Evolutionary conservation across 1,284 basidiomycete species (phyloP), one percentile per base, ranked within the genome.

Genomic region (Trichosporon coremiiforme): DNA sequence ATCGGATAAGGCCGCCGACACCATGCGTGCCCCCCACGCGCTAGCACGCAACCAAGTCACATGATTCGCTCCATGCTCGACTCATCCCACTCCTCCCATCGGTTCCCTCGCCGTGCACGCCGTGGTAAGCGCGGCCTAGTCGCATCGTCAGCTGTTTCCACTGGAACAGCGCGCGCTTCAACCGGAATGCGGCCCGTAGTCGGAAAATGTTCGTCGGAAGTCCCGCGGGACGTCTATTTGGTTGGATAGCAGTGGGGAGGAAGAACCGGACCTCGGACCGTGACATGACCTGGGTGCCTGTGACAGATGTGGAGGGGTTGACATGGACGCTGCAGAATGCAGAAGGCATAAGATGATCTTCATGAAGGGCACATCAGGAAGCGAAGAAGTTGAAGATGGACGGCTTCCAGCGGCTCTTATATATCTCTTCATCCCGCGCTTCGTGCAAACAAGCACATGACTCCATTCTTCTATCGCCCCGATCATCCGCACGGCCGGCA

Each of bases 51-150:
- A n/a, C 41, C 41, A 17, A n/a, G 41, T 45, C 41, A 45, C 41
- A 45, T 45, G 41, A 45, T 45, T 45, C 41, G 41, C 12, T 15
- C 41, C 9, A 38, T 13, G 36, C 33, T 35, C 33, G 33, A 35
- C 33, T 35, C 33, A 41, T 12, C 38, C 12, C 38, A 13, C 12
- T 17, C 12, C 38, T 50, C 5, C n/a, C 13, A 25, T 53, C 50
- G 50, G 50, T 25, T 53, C 25, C 20, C 20, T 53, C 50, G 50
- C 50, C 50, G 50, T 53, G 20, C 20, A 53, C 50, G 50, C 50
- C 50, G 50, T 12, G 20, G 12, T 45, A 8, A 12, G 15, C 41
- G 17, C 15, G 41, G 25, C 17, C 17, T 45, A n/a, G 17, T n/a
- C 15, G 15, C 41, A 6, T 3, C 4, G 41, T 45, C 17, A 45